These are phyloP conservation scores for Glycine tomentella DNA, from an alignment of 306 rosid genomes.

Conservation along the genomic window DNA sequence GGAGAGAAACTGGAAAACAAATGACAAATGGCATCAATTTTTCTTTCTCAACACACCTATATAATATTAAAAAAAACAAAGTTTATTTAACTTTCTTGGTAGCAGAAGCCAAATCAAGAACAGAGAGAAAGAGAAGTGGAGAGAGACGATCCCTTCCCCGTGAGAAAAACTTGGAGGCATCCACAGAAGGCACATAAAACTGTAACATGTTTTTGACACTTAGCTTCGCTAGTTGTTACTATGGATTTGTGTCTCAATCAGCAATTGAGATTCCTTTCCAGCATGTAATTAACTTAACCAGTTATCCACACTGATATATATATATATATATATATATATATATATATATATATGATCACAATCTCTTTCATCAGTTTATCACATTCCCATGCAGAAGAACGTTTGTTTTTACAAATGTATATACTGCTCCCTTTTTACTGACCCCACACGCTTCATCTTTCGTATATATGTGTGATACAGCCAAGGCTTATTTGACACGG, in stretches of 20 bases:
- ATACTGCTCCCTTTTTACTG: slow-evolving; percentile 33
- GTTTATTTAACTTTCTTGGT: slow-evolving; percentile 3
- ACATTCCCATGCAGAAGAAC: slow-evolving; percentile 50
- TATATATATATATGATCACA: not conserved
- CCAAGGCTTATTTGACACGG: slow-evolving; percentile 1
- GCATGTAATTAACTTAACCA: slow-evolving; percentile 1
- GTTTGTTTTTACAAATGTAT: slow-evolving; percentile 31
- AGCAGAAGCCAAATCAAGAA: slow-evolving; percentile 17
- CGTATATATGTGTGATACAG: slow-evolving; percentile 6
- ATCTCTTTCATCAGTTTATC: slow-evolving; percentile 39
- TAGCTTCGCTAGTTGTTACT: slow-evolving; percentile 43
- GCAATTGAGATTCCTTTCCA: slow-evolving; percentile 55
- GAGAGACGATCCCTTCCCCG: slow-evolving; percentile 53
- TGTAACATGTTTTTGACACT: slow-evolving; percentile 52
- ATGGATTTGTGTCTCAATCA: slow-evolving; percentile 54
- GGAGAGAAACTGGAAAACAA: slow-evolving; percentile 36
- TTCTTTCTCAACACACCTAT: not conserved
- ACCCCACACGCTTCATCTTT: slow-evolving; percentile 42
- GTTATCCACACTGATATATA: too few relatives aligned
- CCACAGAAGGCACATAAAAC: slow-evolving; percentile 49
- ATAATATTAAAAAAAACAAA: slow-evolving; percentile 6
- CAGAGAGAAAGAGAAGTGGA: slow-evolving; percentile 24
- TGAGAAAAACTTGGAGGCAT: slow-evolving; percentile 62
- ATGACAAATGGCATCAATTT: slow-evolving; percentile 29
- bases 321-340: too few relatives aligned